Base-by-base conservation (phyloP, 495 filamentous ascomycete genomes). In the Aspergillus nanangensis region DNA sequence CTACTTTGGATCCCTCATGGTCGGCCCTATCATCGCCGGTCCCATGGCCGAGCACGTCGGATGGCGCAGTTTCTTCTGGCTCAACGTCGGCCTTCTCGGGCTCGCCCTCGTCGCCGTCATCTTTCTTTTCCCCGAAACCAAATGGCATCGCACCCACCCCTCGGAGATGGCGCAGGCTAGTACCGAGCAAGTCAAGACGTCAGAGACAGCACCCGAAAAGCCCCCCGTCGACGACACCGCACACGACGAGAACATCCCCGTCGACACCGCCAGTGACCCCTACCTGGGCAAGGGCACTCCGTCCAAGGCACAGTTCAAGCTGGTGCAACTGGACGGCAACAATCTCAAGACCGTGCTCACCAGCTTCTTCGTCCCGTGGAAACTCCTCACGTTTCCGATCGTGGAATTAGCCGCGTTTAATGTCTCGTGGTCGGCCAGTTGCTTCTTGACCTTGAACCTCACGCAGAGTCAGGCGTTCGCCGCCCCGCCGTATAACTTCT, bases 401-500 rank as follows among this genome's bases (percentile, higher is more conserved):
- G 78, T 83, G 41, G 79, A 86, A 49, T 77, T 78, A 31, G 66
- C 75, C 9, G 71, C 75, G 18, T 79, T 84, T 54, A 65, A 80
- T 24, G 77, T 81, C 29, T 76, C 76, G 11, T 84, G 79, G 76
- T 72, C 72, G 18, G 81, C 77, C 32, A 75, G 75, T 50, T 72
- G 65, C 15, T 78, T 83, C 53, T 65, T 84, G 47, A 78, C 80
- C 15, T 63, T 84, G 51, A 84, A 86, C 52, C 66, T 86, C 19
- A 85, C 82, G 20, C 74, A 84, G 53, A 70, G 71, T 17, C 80
- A 81, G 51, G 77, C 74, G 2, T 80, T 82, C 43, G 75, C 71
- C 23, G 75, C 73, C 2, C 80, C 81, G 8, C 80, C 82, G 0
- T 80, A 82, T 52, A 73, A 77, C 40, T 72, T 79, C 52, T 74